Base-by-base conservation (phyloP, 1,284 basidiomycete species). In the Gomphus bonarii region DNA sequence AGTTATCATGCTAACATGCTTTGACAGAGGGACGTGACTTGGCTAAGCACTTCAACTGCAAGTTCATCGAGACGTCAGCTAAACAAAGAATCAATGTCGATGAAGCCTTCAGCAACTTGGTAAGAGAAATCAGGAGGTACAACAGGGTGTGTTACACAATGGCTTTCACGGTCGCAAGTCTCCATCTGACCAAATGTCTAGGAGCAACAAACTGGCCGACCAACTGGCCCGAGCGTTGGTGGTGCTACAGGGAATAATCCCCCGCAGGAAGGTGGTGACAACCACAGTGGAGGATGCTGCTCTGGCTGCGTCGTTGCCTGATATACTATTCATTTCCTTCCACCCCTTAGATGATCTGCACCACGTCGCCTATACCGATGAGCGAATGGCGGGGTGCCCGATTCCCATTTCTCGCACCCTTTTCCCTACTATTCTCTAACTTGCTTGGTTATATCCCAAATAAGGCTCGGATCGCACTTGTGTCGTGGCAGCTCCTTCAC, bases 21-120 rank as follows among this genome's bases (percentile, higher is more conserved):
- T 6, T 14, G 44, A 56, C 69, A 95, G 95, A 99, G 91, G 97
- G 97, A 10, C 91, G 92, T 59, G 94, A 97, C 66, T 81, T 99
- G 59, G 95, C 97, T 1, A 95, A 93, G 71, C 91, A 95, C 69
- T 97, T 98, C 69, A 89, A 88, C 53, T 97, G 95, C 75, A 91
- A 88, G 66, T 99, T 97, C 72, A 95, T 99, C 64, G 97, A 99
- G 74, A 98, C 97, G 1, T 98, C 95, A 22, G 97, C 97, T 55
- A 99, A 99, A 76, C 91, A 97, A 68, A 81, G 97, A 51, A 91
- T 97, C 73, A 98, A 98, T 67, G 97, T 99, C 55, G 97, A 99
- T 67, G 95, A 99, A 73, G 93, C 95, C n/a, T 99, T 99, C 75
- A 87, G 82, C 68, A 89, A 91, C 63, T 86, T 99, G 59, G 97